phyloP scores from a whole-genome alignment of 2,329 filamentous ascomycete species.

The Magnaporthales sp. region DNA sequence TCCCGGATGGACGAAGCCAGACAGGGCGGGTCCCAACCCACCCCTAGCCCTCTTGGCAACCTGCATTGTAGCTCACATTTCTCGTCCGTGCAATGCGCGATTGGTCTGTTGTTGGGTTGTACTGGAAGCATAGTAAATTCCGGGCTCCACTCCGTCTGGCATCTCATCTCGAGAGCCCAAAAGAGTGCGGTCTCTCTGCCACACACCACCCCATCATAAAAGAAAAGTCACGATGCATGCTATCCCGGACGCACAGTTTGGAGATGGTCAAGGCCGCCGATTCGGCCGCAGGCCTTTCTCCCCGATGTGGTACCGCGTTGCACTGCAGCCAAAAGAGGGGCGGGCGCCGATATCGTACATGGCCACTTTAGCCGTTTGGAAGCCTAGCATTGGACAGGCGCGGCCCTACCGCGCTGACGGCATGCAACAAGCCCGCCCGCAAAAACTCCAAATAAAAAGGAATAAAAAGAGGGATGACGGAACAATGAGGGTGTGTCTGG shows the following conservation, averaged over 20 bases:
- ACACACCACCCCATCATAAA: not conserved
- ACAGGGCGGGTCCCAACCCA: not conserved
- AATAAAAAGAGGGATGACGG: not conserved
- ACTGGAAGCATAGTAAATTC: not conserved
- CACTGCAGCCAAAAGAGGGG: not conserved
- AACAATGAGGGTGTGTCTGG: not conserved
- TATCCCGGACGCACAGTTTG: not conserved
- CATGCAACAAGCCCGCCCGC: not conserved
- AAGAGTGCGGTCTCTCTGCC: not conserved
- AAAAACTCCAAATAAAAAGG: not conserved
- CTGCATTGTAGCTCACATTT: not conserved
- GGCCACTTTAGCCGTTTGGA: not conserved
- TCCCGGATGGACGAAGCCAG: constrained; percentile 31
- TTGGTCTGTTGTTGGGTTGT: not conserved
- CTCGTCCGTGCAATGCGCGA: not conserved
- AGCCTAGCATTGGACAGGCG: not conserved
- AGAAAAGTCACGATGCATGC: not conserved
- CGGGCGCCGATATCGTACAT: not conserved
- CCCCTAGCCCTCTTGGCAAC: not conserved
- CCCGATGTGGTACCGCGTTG: constrained; percentile 1
- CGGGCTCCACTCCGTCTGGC: not conserved
- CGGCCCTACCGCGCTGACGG: not conserved
- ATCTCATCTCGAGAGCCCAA: not conserved
- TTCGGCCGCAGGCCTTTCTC: constrained; percentile 2
- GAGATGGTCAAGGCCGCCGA: not conserved